These are phyloP conservation scores for Candida hungchunana DNA, from an alignment of 805 yeast species.

Conservation along the genomic window DNA sequence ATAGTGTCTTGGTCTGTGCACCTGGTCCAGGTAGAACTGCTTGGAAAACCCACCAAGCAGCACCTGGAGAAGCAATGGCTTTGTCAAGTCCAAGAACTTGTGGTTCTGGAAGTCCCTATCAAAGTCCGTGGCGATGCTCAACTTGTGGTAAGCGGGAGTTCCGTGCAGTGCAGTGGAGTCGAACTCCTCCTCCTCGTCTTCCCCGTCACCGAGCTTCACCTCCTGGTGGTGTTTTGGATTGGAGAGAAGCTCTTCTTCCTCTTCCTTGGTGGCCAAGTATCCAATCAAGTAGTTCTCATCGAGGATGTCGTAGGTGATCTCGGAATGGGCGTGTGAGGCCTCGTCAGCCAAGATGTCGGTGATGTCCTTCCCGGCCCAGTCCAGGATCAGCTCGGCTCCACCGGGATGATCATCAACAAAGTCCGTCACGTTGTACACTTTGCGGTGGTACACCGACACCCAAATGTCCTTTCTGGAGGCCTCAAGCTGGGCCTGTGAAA, in stretches of 20 bases:
- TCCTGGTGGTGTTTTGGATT: slow-evolving; percentile 58
- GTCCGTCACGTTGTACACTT: slow-evolving; percentile 76
- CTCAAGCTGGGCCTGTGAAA: slow-evolving; percentile 49
- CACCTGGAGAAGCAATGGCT: slow-evolving; percentile 80
- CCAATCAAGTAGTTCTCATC: slow-evolving; percentile 80
- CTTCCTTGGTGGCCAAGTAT: slow-evolving; percentile 74
- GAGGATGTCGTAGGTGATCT: slow-evolving; percentile 79
- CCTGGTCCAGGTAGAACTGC: slow-evolving; percentile 91
- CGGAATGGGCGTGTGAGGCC: slow-evolving; percentile 73
- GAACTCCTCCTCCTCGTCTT: slow-evolving; percentile 30
- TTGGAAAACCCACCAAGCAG: slow-evolving; percentile 70
- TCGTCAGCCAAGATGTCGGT: slow-evolving; percentile 76
- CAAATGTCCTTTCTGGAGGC: slow-evolving; percentile 52
- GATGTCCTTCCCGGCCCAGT: slow-evolving; percentile 80
- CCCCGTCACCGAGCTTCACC: slow-evolving; percentile 42
- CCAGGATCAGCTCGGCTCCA: slow-evolving; percentile 77
- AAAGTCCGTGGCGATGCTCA: slow-evolving; percentile 77
- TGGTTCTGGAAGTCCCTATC: slow-evolving; percentile 67
- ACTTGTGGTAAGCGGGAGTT: slow-evolving; percentile 67
- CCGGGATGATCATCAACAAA: slow-evolving; percentile 62
- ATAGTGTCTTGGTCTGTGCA: slow-evolving; percentile 96
- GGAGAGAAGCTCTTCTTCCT: slow-evolving; percentile 64
- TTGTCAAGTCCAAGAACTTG: slow-evolving; percentile 79
- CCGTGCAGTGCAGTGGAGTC: slow-evolving; percentile 57
- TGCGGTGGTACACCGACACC: slow-evolving; percentile 77